Percentiles rank a stretch among this genome's conserved stretches.
phyloP scores from a whole-genome alignment of 805 yeast species.

The Candida germanica region DNA sequence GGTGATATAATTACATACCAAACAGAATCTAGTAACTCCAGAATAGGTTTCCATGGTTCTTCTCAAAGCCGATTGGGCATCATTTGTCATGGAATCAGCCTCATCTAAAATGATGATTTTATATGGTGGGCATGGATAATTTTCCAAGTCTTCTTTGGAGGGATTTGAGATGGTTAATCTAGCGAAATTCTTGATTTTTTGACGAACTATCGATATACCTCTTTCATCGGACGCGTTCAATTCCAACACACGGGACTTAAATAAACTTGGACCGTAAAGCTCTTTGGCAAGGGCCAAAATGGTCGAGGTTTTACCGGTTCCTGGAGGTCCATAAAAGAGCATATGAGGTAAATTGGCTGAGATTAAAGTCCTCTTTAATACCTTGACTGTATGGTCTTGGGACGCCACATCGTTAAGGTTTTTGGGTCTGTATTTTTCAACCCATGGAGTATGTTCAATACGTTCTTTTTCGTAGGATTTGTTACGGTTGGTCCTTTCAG shows the following conservation, averaged over 20 bases:
- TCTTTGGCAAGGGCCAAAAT: slow-evolving; percentile 78
- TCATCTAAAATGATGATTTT: slow-evolving; percentile 90
- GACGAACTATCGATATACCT: slow-evolving; percentile 84
- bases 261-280: slow-evolving; percentile 66
- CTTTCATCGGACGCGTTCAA: slow-evolving; percentile 89
- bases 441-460: slow-evolving; percentile 76
- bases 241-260: slow-evolving; percentile 71
- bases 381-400: slow-evolving; percentile 84
- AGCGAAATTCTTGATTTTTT: slow-evolving; percentile 83
- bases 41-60: slow-evolving; percentile 86
- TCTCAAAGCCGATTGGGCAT: slow-evolving; percentile 93
- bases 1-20: slow-evolving; percentile 94
- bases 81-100: slow-evolving; percentile 97
- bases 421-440: slow-evolving; percentile 90
- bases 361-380: slow-evolving; percentile 71
- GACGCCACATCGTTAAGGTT: slow-evolving; percentile 84
- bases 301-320: slow-evolving; percentile 90
- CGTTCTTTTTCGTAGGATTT: slow-evolving; percentile 37
- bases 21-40: slow-evolving; percentile 82
- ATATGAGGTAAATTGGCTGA: slow-evolving; percentile 87
- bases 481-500: slow-evolving; percentile 9
- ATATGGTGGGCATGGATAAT: slow-evolving; percentile 95
- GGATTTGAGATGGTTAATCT: slow-evolving; percentile 82
- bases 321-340: slow-evolving; percentile 92
- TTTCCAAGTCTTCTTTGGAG: slow-evolving; percentile 56